Base-by-base conservation (phyloP, 1,284 basidiomycete genomes). In the Marasmius oreades region DNA sequence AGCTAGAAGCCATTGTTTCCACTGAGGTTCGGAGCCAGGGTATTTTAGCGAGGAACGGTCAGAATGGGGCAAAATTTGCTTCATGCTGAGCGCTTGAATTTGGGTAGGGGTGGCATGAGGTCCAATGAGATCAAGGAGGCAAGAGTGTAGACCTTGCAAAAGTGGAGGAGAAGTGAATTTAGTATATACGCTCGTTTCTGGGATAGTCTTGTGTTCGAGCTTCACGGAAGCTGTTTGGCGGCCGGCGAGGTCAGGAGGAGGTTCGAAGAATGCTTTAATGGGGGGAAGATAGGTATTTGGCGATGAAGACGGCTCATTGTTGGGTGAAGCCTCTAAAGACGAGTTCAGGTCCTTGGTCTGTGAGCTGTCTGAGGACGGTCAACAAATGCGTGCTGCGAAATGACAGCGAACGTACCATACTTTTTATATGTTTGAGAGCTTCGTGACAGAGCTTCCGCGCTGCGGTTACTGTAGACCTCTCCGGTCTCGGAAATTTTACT, bases 41-140 rank as follows among this genome's bases (percentile, higher is more conserved):
- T 56, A 47, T 47, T 46, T 31, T 5, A 47, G 34, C 23, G 52
- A 14, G 18, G 44, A 52, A 47, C 47, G 58, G 23, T 54, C 18
- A 2, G 51, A 31, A 70, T 52, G 44, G 69, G 64, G 71, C 66
- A 91, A 69, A n/a, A 86, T 69, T 58, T 82, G 74, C 59, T 84
- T 80, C 18, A 92, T 69, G 20, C 87, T 80, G 23, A 93, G 76
- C 0, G 82, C 77, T 67, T 94, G 92, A 31, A 94, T 91, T 0
- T 86, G 80, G 0, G 89, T 91, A 1, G 92, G 88, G 2, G 57
- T 67, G 0, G 82, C 78, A 43, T 75, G 63, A 1, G 71, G 70
- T 3, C 86, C 87, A 12, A 90, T 73, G 1, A 82, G 67, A 31
- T 82, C 79, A 5, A 72, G 67, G 4, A 93, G 64, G 31, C 81